Percentiles rank a stretch among this genome's conserved stretches.
Evolutionary conservation across 768 basidiomycete species (phyloP).

Genomic region (Serendipita vermifera): DNA sequence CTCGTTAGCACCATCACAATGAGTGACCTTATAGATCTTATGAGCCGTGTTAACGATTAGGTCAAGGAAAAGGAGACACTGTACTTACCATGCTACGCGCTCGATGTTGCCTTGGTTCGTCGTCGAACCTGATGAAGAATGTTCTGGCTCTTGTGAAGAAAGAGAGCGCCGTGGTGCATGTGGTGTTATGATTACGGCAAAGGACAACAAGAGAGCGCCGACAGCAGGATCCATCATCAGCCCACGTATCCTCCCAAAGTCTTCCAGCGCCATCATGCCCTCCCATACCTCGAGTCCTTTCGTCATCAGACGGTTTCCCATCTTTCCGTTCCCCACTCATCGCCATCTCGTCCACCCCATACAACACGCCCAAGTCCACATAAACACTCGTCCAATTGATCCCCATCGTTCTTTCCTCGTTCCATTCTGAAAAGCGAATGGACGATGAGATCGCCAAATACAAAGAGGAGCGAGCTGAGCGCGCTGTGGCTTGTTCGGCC

Average conservation of each 20-base stretch:
- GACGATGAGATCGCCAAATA: slow-evolving; percentile 65
- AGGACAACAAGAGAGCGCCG: slow-evolving; percentile 57
- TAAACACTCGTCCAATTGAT: slow-evolving; percentile 60
- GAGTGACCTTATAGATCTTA: slow-evolving; percentile 14
- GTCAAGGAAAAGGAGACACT: too few species aligned
- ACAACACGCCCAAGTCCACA: slow-evolving; percentile 61
- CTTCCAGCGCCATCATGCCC: slow-evolving; percentile 46
- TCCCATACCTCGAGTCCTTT: neutral
- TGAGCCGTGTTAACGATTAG: too few species aligned
- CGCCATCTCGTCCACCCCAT: slow-evolving; percentile 44
- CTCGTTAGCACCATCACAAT: slow-evolving; percentile 9
- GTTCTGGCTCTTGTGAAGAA: slow-evolving; percentile 25
- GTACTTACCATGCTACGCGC: slow-evolving; percentile 19
- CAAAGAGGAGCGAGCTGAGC: slow-evolving; percentile 61
- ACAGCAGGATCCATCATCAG: slow-evolving; percentile 65
- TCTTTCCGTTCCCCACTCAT: slow-evolving; percentile 41
- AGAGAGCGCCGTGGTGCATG: too few species aligned
- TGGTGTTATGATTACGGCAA: slow-evolving; percentile 62
- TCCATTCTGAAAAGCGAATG: slow-evolving; percentile 62
- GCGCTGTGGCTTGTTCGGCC: slow-evolving; percentile 59
- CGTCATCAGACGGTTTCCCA: slow-evolving; percentile 25
- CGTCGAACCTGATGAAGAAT: slow-evolving; percentile 30
- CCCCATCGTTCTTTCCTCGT: slow-evolving; percentile 28
- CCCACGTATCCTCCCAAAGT: slow-evolving; percentile 57
- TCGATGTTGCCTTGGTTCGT: slow-evolving; percentile 24